Percentiles rank a stretch among this genome's conserved stretches.
Conservation (phyloP, 257 asterid species). For the Solanum clarkiae region DNA sequence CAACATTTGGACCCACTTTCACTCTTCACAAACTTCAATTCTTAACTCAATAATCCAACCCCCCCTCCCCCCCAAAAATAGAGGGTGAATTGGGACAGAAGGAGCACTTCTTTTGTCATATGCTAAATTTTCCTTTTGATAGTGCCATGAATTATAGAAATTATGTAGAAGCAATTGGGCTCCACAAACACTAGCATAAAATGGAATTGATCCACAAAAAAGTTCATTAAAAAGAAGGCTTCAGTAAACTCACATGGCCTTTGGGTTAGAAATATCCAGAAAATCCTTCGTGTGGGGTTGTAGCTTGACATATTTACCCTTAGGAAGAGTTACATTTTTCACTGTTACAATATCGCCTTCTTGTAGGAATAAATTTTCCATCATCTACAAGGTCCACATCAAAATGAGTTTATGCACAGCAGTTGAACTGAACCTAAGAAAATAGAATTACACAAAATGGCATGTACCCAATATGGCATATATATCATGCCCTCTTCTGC, state of each 20-base stretch:
- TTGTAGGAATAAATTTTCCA: conserved; percentile 87
- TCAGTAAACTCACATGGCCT: conserved; percentile 69
- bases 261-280: conserved; percentile 92
- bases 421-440: background rate
- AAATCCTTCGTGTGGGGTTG: conserved; percentile 95
- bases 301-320: conserved; percentile 86
- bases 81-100: background rate
- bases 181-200: background rate
- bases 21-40: background rate
- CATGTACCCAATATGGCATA: conserved; percentile 95
- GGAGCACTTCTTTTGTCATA: background rate
- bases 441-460: background rate
- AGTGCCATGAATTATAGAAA: background rate
- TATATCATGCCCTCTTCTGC: conserved; percentile 99
- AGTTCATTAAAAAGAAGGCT: background rate
- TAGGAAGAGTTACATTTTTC: conserved; percentile 82
- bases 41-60: background rate
- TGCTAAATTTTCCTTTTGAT: background rate
- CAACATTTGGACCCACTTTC: background rate
- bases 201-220: background rate
- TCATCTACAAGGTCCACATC: conserved; percentile 50
- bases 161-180: background rate
- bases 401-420: background rate
- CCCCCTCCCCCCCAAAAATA: background rate
- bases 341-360: conserved; percentile 84